Evolutionary conservation across 1,284 basidiomycete species (phyloP), one percentile per base, ranked within the genome.

Genomic region (Ceratobasidium sp.): DNA sequence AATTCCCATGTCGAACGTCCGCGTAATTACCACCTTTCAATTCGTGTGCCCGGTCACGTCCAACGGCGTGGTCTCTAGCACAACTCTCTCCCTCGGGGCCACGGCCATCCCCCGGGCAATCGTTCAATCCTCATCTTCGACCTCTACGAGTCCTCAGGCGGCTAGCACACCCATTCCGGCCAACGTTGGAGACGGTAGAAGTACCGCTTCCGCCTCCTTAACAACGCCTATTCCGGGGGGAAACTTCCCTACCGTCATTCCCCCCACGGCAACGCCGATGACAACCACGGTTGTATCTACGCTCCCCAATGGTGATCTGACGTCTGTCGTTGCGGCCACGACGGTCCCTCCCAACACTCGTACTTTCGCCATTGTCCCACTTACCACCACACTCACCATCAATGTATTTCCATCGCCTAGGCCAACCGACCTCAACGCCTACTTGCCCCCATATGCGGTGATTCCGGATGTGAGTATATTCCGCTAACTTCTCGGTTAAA

Each of bases 341-440:
- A 74, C 69, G 40, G 52, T 67, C 3, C 77, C 77, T 61, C 70
- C 77, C 15, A 65, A 56, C 25, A 65, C 77, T 13, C 64, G 71
- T 19, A 61, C 65, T 9, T 66, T 67, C 54, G 71, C 62, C 7
- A 56, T 74, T 11, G 49, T 77, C 34, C 77, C 77, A 49, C 43
- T 77, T 57, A 66, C 73, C 43, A 77, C 77, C n/a, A 77, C 77
- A 11, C 71, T 77, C 65, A 77, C 65, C 22, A 46, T 77, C 66
- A 64, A 76, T 32, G 29, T 75, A 44, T 77, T 77, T 44, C 77
- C 77, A 6, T 56, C 66, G 34, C 77, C 77, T 8, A 54, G 73
- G 19, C 77, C 77, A 19, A 56, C 73, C 46, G 62, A 73, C 25
- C 65, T 77, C 44, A 54, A 74, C 9, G 65, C 52, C 15, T 77